A percentile compares a stretch with the other conserved stretches of the same genome.
Evolutionary conservation across 306 rosid genomes (phyloP).

Genomic region (Herpetospermum pedunculosum): DNA sequence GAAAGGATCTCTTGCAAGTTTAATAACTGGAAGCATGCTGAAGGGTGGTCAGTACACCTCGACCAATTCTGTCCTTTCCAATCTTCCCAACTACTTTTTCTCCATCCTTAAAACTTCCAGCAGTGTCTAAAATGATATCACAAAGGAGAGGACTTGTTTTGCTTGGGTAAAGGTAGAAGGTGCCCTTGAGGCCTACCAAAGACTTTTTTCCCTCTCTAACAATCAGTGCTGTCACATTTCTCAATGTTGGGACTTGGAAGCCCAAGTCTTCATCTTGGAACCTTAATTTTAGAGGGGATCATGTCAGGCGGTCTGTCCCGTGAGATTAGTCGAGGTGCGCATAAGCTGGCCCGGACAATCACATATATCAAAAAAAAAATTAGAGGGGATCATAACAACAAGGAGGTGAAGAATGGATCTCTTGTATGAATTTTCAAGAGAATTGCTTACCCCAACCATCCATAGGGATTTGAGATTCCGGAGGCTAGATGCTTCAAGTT

Average conservation of each 20-base stretch:
- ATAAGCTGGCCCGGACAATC: too few species aligned
- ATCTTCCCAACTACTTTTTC: neutral
- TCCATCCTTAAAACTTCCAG: neutral
- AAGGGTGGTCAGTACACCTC: neutral
- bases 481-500: neutral
- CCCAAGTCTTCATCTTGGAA: neutral
- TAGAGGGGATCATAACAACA: neutral
- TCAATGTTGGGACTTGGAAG: neutral
- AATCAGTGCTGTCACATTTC: neutral
- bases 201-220: neutral
- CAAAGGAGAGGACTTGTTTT: neutral
- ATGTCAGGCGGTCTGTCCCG: too few species aligned
- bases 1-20: neutral
- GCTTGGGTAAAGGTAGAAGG: neutral
- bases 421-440: neutral
- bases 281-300: neutral
- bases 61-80: neutral
- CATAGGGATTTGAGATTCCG: neutral
- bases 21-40: neutral
- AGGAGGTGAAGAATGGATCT: neutral
- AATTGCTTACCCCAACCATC: neutral
- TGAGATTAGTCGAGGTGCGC: too few species aligned
- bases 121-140: neutral
- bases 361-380: too few species aligned
- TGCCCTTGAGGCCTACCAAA: neutral